phyloP scores from a whole-genome alignment of 1,284 basidiomycete genomes.

The Pholiota adiposa region DNA sequence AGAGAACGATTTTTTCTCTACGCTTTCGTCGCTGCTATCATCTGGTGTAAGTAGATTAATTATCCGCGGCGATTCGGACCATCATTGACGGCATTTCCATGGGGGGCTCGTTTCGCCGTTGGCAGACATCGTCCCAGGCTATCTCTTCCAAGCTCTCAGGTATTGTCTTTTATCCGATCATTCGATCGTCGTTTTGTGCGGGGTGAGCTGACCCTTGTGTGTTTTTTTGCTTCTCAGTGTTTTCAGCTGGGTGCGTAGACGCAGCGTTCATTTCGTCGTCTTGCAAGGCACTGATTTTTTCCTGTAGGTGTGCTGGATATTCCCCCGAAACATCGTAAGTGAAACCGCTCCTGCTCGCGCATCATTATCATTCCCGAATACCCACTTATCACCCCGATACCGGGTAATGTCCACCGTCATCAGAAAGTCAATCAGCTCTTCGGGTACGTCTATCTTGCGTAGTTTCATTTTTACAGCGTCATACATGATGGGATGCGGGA shows the following conservation, averaged over 20 bases:
- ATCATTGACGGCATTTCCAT: neutral
- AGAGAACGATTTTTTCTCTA: slow-evolving; percentile 68
- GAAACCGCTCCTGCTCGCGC: neutral
- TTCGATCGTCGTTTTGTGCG: neutral
- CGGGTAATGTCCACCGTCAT: slow-evolving; percentile 1
- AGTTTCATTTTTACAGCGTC: too few species aligned
- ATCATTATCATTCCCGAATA: neutral
- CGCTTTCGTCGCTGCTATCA: slow-evolving; percentile 50
- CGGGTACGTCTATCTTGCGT: slow-evolving; percentile 48
- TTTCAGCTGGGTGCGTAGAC: slow-evolving; percentile 38
- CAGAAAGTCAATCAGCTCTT: slow-evolving; percentile 48
- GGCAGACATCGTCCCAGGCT: slow-evolving; percentile 65
- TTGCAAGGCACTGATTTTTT: slow-evolving; percentile 26
- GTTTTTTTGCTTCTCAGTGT: slow-evolving; percentile 27
- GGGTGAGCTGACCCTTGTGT: neutral
- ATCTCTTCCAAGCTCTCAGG: slow-evolving; percentile 67
- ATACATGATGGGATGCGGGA: neutral
- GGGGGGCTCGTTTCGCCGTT: neutral
- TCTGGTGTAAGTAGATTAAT: slow-evolving; percentile 58
- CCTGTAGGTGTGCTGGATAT: slow-evolving; percentile 56
- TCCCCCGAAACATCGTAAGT: slow-evolving; percentile 42
- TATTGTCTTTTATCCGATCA: slow-evolving; percentile 16
- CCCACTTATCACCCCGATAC: slow-evolving; percentile 1
- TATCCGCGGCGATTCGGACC: too few species aligned
- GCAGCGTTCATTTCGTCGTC: neutral